Conservation (phyloP, 805 yeast genomes). For the Lipomyces mesembrius region DNA sequence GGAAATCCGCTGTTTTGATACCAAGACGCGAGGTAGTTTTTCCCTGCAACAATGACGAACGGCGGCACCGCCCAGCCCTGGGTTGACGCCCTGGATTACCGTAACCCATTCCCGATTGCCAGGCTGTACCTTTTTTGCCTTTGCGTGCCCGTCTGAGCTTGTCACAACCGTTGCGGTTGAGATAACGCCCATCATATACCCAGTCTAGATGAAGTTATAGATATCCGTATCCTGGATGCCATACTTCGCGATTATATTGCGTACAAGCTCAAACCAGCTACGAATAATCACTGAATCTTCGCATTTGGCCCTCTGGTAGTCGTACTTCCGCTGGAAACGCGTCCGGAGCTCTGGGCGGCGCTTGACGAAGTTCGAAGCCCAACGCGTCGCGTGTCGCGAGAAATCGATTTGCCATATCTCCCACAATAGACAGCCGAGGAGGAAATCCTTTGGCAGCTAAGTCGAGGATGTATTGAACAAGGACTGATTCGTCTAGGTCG, state of each 20-base stretch:
- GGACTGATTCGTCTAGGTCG: too few species aligned
- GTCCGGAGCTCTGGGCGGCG: not conserved
- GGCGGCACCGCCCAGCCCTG: conserved; percentile 20
- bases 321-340: not conserved
- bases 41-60: conserved; percentile 13
- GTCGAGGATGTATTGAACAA: too few species aligned
- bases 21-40: conserved; percentile 10
- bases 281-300: conserved; percentile 5
- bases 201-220: conserved; percentile 18
- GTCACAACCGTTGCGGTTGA: conserved; percentile 11
- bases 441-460: too few species aligned
- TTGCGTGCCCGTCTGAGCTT: too few species aligned
- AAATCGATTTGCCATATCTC: too few species aligned
- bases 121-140: not conserved
- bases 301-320: conserved; percentile 4
- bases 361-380: not conserved
- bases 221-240: conserved; percentile 1
- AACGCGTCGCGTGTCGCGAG: not conserved
- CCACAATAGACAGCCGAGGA: too few species aligned
- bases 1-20: conserved; percentile 5
- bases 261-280: conserved; percentile 5
- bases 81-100: conserved; percentile 25
- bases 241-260: not conserved
- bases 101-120: conserved; percentile 19
- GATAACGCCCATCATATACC: conserved; percentile 12